These are phyloP conservation scores for Cercospora sesami DNA, from an alignment of 2,329 filamentous ascomycete species.

Conservation along the genomic window DNA sequence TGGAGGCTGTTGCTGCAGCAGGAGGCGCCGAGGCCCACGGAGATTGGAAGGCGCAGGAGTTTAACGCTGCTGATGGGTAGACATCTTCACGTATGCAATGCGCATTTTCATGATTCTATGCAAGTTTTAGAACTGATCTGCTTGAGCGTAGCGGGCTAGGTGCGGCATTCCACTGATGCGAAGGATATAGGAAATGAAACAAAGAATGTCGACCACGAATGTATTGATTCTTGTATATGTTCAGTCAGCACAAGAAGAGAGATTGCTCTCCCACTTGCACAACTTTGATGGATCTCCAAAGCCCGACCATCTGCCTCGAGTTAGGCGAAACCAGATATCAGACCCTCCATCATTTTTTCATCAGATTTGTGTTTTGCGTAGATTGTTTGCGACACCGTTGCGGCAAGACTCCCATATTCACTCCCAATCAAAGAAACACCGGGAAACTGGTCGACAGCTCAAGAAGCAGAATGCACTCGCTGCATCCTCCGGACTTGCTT, in stretches of 20 bases:
- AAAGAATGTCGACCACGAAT: neutral
- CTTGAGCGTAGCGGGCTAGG: too few relatives aligned
- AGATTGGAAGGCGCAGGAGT: conserved; percentile 43
- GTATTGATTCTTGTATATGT: neutral
- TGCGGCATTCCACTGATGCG: neutral
- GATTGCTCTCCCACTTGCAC: neutral
- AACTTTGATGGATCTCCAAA: neutral
- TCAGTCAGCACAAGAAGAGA: neutral
- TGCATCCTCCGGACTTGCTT: neutral
- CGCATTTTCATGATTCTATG: neutral
- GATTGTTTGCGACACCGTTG: neutral
- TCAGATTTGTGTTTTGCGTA: neutral
- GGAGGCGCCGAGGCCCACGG: conserved; percentile 23
- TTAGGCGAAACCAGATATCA: neutral
- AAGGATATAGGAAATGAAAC: neutral
- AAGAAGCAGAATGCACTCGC: conserved; percentile 2
- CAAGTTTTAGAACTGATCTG: neutral
- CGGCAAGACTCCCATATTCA: neutral
- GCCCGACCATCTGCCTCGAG: neutral
- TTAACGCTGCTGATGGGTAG: conserved; percentile 29
- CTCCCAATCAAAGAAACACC: neutral
- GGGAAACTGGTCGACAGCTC: neutral
- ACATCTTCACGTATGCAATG: neutral
- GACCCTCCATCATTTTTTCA: neutral
- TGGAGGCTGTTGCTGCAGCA: conserved; percentile 12